Evolutionary conservation across 2,329 filamentous ascomycete genomes (phyloP), one percentile per base, ranked within the genome.

Genomic region (Elsinoe fawcettii): DNA sequence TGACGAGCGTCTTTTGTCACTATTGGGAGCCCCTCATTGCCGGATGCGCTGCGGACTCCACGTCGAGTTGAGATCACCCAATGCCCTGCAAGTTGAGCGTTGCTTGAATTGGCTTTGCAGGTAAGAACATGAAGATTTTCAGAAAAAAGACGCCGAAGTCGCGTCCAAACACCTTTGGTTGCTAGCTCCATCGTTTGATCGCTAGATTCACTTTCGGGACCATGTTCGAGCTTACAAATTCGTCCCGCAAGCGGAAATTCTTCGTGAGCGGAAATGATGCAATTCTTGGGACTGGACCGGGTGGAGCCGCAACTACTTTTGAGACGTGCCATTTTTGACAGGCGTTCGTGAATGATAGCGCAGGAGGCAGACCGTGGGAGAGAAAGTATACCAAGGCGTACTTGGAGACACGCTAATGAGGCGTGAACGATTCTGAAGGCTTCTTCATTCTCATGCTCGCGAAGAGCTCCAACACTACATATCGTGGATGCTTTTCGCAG

Each of bases 221-320:
- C 32, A 37, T 37, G 49, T 23, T 53, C 32, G 32, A 53, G 49
- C 49, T 53, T 53, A 53, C 49, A 53, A 53, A 53, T 53, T 53
- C 30, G 2, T 8, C 12, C 49, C 30, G 32, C 16, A 36, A 14
- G 49, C 49, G 30, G 49, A 53, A 53, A 36, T 53, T 53, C 32
- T 53, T 36, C 46, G 46, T 32, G 25, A 25, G 25, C 6, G 18
- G 25, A 30, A 34, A 39, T 53, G 49, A 53, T 53, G 49, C 49
- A 36, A 39, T 53, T 39, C 14, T 36, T 36, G 20, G 49, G 30
- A 34, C 16, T 18, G 32, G 12, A n/a, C 32, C 49, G 49, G 49
- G 16, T 25, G 25, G 32, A 18, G 30, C 49, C 49, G 49, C 46
- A 51, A 22, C 46, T 12, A 32, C 16, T 16, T 22, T 34, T 18